Conservation (phyloP, 2,329 filamentous ascomycete genomes). For the Metarhizium humberi region DNA sequence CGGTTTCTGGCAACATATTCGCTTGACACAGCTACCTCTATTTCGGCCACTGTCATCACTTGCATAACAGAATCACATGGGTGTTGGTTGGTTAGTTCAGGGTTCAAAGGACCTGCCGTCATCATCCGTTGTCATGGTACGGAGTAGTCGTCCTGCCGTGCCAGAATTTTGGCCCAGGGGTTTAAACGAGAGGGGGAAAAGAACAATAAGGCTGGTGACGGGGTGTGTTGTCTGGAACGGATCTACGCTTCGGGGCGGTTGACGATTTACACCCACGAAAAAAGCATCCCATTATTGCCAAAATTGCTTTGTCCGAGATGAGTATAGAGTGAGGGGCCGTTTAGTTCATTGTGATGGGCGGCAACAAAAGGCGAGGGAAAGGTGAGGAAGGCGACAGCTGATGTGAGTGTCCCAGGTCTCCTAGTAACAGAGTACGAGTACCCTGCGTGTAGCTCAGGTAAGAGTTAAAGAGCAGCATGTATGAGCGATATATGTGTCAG, state of each 20-base stretch:
- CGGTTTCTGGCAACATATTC: conserved; percentile 3
- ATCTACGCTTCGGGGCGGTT: not conserved
- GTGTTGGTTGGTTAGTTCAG: not conserved
- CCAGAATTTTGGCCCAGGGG: not conserved
- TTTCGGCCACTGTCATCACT: conserved; percentile 6
- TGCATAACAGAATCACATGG: conserved; percentile 2
- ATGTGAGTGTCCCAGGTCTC: not conserved
- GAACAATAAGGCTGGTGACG: not conserved
- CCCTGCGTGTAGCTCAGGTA: conserved; percentile 1
- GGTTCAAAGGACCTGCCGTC: not conserved
- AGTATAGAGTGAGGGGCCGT: not conserved
- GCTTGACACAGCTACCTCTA: conserved; percentile 5
- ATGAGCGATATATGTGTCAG: conserved; percentile 8
- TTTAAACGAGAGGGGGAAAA: not conserved
- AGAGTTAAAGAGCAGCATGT: not conserved
- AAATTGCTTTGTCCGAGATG: conserved; percentile 4
- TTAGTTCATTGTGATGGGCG: not conserved
- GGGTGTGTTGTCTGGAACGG: not conserved
- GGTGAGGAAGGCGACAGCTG: not conserved
- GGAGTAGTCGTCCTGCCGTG: too few species aligned
- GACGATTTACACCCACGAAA: not conserved
- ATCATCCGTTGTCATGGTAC: not conserved
- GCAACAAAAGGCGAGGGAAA: not conserved
- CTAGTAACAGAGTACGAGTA: conserved; percentile 8
- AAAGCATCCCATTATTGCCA: not conserved